Evolutionary conservation across 2,329 filamentous ascomycete species (phyloP), one percentile per base, ranked within the genome.

Genomic region (Zymoseptoria pseudotritici): DNA sequence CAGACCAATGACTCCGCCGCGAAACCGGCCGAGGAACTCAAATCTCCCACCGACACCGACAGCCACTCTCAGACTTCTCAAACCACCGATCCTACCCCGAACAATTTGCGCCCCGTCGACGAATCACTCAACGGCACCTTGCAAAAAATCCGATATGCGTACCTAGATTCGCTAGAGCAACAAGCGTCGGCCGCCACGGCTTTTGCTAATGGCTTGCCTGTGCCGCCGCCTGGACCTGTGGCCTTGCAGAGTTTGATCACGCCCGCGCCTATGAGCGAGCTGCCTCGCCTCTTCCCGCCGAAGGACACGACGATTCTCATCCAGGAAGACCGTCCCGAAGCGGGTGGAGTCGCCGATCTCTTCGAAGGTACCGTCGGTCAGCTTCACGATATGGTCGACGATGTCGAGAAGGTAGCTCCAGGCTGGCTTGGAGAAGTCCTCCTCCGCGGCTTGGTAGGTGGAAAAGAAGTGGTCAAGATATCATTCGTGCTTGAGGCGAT

Each of bases 391-490:
- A 90, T 96, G 68, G 87, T 87, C 20, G 90, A 96, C 73, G 77
- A 87, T 20, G 87, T 99, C 56, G 92, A 97, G 76, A 88, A 90
- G 69, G 84, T 87, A 50, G 91, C 88, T 5, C 93, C 94, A 1
- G 88, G 89, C 79, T 99, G 94, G 94, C 80, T 99, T 6, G 92
- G 89, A 13, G 92, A 97, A 64, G 83, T 96, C 42, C 79, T 99
- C 13, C 78, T 99, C 53, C 80, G 81, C 79, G 97, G 97, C 72
- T 82, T 85, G 71, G 84, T 90, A 8, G 90, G 91, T 0, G 76
- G 82, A 61, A 97, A 97, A 77, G 94, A 97, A n/a, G 86, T 92
- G 1, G 85, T 93, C 67, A 99, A 99, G 80, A 87, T 97, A n/a
- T 92, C 90, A 3, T 99, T 99, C 70, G 83, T 96, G 17, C 80